Base-by-base conservation (phyloP, 164 flowering plant genomes). In the Magnolia sinica region DNA sequence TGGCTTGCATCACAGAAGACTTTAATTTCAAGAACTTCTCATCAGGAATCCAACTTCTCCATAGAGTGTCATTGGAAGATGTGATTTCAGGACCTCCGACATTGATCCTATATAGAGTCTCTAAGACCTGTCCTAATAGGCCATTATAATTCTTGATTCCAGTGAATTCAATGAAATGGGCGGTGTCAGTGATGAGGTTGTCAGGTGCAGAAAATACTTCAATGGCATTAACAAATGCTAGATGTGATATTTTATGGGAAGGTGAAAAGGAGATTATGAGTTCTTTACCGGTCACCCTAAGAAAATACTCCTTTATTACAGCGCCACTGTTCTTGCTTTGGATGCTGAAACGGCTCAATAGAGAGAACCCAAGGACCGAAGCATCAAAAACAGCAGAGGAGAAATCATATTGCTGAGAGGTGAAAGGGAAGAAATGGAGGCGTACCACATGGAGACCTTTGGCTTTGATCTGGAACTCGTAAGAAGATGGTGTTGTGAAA, bases 151-250 rank as follows among this genome's bases (percentile, higher is more conserved):
- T 31, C 19, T 70, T 83, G 0, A 74, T 0, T 2, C 83, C 77
- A 18, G 29, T 52, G 3, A 67, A 22, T 4, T 27, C 71, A 8
- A 84, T 64, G 11, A 70, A n/a, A 1, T 2, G 65, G 37, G 92
- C 92, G 64, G 71, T 85, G 76, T 88, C 91, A 0, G 76, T 20
- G 69, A 91, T 83, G 68, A 95, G 87, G 14, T 64, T 73, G 23
- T 86, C 88, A 0, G 98, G 98, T n/a, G 83, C 89, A 4, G 97
- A 93, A 74, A 90, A 87, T 71, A 95, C 89, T 84, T 93, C 98
- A 16, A 95, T 49, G 18, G 92, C 97, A 81, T 88, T 95, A 13
- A 95, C 58, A 74, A 87, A 95, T 0, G 97, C 98, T 20, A 65
- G 24, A 6, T 24, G 24, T 50, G 20, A 83, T 73, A 78, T 77